Evolutionary conservation across 2,329 filamentous ascomycete species (phyloP).

Genomic region (Pestalotiopsis sp.): DNA sequence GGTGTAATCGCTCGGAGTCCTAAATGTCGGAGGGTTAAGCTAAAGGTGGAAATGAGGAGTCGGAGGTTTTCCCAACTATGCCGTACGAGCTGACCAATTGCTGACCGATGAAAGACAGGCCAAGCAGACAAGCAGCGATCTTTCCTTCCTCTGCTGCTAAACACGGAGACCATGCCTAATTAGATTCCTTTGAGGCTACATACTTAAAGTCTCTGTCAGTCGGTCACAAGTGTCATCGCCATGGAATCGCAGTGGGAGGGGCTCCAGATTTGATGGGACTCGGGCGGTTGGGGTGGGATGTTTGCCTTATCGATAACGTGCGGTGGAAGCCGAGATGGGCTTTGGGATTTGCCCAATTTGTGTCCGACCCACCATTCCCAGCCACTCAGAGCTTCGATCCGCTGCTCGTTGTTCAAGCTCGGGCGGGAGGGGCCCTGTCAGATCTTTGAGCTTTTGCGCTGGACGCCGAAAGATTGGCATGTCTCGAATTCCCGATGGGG

Average conservation of each 20-base stretch:
- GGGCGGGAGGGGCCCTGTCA: background rate
- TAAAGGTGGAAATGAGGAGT: background rate
- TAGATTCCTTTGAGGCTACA: background rate
- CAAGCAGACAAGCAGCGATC: background rate
- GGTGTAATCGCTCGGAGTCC: background rate
- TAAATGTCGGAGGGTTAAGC: background rate
- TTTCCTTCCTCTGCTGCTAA: background rate
- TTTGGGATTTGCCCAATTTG: background rate
- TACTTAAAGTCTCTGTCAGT: background rate
- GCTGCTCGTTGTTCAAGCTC: background rate
- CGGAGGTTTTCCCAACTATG: background rate
- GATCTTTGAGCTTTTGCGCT: background rate
- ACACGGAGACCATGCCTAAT: background rate
- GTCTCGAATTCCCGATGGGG: background rate
- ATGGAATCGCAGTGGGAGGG: background rate
- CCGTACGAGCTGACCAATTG: background rate
- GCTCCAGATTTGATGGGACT: background rate
- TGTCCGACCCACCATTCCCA: background rate
- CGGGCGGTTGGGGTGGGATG: background rate
- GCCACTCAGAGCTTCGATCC: slow-evolving; percentile 4
- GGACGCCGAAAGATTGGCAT: background rate
- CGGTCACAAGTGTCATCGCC: background rate
- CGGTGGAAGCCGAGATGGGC: background rate
- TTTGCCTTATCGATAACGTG: background rate
- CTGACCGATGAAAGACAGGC: background rate